A percentile compares a stretch with the other conserved stretches of the same genome.
These are phyloP conservation scores for Lunasporangiospora selenospora DNA, from an alignment of 192 early-diverging fungal genomes.

Conservation along the genomic window DNA sequence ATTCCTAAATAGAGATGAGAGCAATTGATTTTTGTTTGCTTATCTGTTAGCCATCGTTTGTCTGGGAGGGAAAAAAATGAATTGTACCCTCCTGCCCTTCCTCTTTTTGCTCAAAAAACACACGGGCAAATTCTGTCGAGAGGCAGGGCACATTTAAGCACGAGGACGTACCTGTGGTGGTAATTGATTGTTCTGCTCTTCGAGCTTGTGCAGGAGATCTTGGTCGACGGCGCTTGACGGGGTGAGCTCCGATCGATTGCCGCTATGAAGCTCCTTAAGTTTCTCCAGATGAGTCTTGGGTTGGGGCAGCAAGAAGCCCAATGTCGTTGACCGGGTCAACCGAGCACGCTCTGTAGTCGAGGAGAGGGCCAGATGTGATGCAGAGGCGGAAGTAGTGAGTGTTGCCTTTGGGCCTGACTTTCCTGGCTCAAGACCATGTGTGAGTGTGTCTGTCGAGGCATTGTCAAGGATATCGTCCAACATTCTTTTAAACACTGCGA, in stretches of 20 bases:
- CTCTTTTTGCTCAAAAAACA: constrained; percentile 5
- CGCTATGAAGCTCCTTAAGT: constrained; percentile 7
- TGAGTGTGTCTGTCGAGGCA: constrained; percentile 33
- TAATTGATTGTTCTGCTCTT: constrained; percentile 62
- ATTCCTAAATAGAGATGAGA: constrained; percentile 46
- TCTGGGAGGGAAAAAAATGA: constrained; percentile 13
- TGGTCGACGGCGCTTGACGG: constrained; percentile 24
- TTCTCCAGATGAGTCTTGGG: constrained; percentile 37
- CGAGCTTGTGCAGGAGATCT: constrained; percentile 53
- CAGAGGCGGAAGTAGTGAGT: constrained; percentile 13
- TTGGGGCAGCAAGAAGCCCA: constrained; percentile 41
- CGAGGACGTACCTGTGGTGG: constrained; percentile 55
- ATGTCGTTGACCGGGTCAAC: constrained; percentile 27
- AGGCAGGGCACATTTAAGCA: not conserved
- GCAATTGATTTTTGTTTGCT: not conserved
- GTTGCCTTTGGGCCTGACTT: constrained; percentile 6
- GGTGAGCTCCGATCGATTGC: constrained; percentile 2
- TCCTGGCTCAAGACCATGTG: constrained; percentile 26
- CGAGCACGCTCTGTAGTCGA: constrained; percentile 32
- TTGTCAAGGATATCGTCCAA: constrained; percentile 47
- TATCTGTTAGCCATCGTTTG: not conserved
- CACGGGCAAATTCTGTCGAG: not conserved
- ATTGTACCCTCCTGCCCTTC: not conserved
- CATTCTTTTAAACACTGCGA: constrained; percentile 46
- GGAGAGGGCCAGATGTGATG: constrained; percentile 6